Percentiles rank a stretch among this genome's conserved stretches.
phyloP scores from a whole-genome alignment of 257 asterid genomes.

The Nicotiana tomentosiformis region DNA sequence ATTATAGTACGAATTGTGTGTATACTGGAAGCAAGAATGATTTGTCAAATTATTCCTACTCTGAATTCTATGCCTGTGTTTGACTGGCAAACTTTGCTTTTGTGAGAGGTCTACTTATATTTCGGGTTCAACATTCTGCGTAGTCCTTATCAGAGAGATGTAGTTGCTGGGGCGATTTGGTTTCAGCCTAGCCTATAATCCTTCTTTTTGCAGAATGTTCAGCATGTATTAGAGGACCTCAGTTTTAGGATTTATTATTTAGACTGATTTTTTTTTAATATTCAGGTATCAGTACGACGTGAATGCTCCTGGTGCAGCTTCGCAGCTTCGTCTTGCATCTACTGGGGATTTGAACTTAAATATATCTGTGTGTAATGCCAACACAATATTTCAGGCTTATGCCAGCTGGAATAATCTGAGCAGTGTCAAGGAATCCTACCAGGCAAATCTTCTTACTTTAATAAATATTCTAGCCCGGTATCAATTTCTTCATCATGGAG shows the following conservation, averaged over 20 bases:
- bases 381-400: constrained; percentile 89
- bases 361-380: constrained; percentile 80
- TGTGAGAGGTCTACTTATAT: neutral
- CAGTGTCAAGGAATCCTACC: constrained; percentile 43
- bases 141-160: neutral
- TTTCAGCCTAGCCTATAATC: neutral
- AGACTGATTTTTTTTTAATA: neutral
- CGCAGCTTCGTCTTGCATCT: constrained; percentile 75
- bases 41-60: neutral
- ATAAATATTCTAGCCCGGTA: neutral
- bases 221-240: neutral
- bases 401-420: constrained; percentile 91
- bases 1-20: neutral
- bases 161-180: neutral
- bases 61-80: neutral
- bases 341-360: constrained; percentile 72
- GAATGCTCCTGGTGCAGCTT: constrained; percentile 74
- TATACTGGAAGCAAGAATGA: neutral
- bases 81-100: neutral
- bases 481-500: neutral
- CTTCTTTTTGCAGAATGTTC: neutral
- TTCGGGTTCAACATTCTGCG: neutral
- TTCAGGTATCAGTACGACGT: constrained; percentile 72
- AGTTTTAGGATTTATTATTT: neutral
- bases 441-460: constrained; percentile 33